Base-by-base conservation (phyloP, 2,329 filamentous ascomycete genomes). In the Epichloe festucae region DNA sequence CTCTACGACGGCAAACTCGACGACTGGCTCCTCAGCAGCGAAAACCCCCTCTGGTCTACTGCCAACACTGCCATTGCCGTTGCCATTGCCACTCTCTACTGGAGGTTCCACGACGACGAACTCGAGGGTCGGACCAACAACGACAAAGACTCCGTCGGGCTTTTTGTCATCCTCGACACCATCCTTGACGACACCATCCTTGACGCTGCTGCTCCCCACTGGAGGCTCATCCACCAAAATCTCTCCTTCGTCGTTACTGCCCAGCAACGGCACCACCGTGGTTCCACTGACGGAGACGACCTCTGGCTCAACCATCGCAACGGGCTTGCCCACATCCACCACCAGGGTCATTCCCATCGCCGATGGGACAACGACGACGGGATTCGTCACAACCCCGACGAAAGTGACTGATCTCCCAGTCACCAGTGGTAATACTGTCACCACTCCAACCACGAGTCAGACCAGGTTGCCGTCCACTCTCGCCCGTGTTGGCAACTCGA, bases 251-350 rank as follows among this genome's bases (percentile, higher is more conserved):
- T 23, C 38, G 38, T 34, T 35, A 3, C 14, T 50, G 5, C 40
- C 46, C n/a, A 58, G 54, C 17, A 49, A 53, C 7, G 53, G 53
- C 12, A 52, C 55, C 48, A 55, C 54, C 10, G 55, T 56, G 39
- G 49, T 11, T 23, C 39, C 54, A 23, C 35, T 51, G 21, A 54
- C 55, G n/a, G 35, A 40, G 35, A 48, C 51, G 15, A 54, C 50
- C 6, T 36, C 56, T 3, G 57, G 47, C 42, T n/a, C 49, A 40
- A 10, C 3, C 5, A 38, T 19, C 15, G 17, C 48, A 42, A 50
- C 31, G 15, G 10, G 5, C 8, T 39, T 23, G 15, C 48, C 41
- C 17, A 35, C 23, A 34, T 5, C 12, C 12, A 43, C 51, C 17
- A 50, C 48, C 4, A 46, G 48, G 19, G 51, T 55, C 11, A 45